Evolutionary conservation across 108 stramenopile species (phyloP), one percentile per base, ranked within the genome.

Genomic region (Skeletonema menzelii): DNA sequence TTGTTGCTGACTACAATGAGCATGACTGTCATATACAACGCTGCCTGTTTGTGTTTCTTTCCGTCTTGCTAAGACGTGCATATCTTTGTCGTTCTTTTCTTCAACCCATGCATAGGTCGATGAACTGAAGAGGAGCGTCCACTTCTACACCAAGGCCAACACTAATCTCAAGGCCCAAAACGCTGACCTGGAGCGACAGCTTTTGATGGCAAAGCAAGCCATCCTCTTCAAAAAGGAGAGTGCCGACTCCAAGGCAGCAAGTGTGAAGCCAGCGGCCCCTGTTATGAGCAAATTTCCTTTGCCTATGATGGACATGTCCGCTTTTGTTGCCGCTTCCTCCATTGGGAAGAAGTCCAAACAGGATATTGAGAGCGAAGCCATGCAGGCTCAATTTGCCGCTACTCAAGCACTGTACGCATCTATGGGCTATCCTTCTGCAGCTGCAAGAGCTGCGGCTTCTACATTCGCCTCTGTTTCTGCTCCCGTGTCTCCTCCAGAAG

Each of bases 91-190:
- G 11, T 37, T 11, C 2, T 4, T 7, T 32, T 12, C 11, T 37
- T 37, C 35, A 37, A 37, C 35, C 35, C 35, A 8, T 49, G 20
- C 2, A 10, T 22, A 53, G 49, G 83, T 93, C 60, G 94, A 90
- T 70, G 92, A 93, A 38, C 88, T 95, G 4, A 89, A 95, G 66
- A 67, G 89, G 6, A 82, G 79, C 64, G 87, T 95, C 53, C 86
- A 88, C 27, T 90, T 90, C 79, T 91, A 90, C 62, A 85, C 91
- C 31, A 61, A 84, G 60, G 84, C 92, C 75, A 93, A 93, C 66
- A 64, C 81, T 11, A 81, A 80, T 8, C 69, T 90, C 59, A 93
- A 93, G 80, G 85, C 81, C 37, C 89, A 88, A 49, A 93, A 90
- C 59, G 88, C 87, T 13, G 92, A 93, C 42, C 67, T 93, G 14